Base-by-base conservation (phyloP, 1,139 yeast species). In the Diutina neorugosa region DNA sequence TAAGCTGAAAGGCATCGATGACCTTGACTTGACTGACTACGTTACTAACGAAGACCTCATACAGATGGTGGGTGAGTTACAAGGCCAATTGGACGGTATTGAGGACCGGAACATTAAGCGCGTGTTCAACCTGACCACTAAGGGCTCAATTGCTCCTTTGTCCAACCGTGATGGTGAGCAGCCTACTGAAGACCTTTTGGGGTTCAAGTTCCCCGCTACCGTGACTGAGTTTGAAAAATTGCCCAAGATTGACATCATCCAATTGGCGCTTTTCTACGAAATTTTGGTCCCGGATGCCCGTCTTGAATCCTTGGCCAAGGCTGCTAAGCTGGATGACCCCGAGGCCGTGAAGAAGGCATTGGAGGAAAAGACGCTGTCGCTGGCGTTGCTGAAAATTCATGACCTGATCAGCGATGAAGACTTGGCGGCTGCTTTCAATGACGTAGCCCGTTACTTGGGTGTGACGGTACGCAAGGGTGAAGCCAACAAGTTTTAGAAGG, bases 31-130 rank as follows among this genome's bases (percentile, higher is more conserved):
- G 12, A 68, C 78, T 3, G 91, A 86, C 57, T 83, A 76, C 57
- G 86, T 83, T 43, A 82, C 90, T 14, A 84, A 86, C 59, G 95
- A 86, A 55, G 98, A 91, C 62, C 70, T 91, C 19, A 88, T 86
- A 1, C 62, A 61, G 60, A 54, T 62, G 51, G 97, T 90, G 12
- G 90, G 90, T 6, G 98, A 91, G 65, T 70, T 91, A 55, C 97
- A 90, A 67, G 85, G 86, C 5, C 97, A 91, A 68, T 74, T 91
- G 61, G 94, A 87, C 53, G 69, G 71, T 16, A 66, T 84, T 40
- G 94, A 86, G 61, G 86, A 84, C 55, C 73, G 91, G 57, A 73
- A 82, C 14, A 76, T 82, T 51, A 73, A 81, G 58, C 73, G 94
- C 62, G 68, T 80, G 12, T 72, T 75, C 59, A 85, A 84, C 60